These are phyloP conservation scores for Clavispora santaluciae DNA, from an alignment of 805 yeast species.

Conservation along the genomic window DNA sequence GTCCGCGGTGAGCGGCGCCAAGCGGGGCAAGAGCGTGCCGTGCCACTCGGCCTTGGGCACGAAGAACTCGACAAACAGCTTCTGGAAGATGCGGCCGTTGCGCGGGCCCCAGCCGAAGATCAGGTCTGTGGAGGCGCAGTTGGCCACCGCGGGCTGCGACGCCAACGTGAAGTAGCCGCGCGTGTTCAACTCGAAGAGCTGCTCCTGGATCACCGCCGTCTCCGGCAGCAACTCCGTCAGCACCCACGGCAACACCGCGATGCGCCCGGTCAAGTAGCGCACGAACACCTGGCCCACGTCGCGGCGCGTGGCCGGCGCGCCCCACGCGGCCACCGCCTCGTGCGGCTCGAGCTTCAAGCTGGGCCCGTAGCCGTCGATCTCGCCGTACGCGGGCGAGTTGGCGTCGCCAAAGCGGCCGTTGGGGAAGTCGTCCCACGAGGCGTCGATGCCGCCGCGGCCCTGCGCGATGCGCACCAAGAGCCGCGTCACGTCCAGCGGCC, in stretches of 20 bases:
- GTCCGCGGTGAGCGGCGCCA: conserved; percentile 33
- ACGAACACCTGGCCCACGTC: conserved; percentile 68
- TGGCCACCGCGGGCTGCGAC: conserved; percentile 93
- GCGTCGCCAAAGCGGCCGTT: conserved; percentile 96
- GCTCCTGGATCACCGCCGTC: conserved; percentile 89
- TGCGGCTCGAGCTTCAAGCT: conserved; percentile 60
- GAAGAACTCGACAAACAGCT: conserved; percentile 83
- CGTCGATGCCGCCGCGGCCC: conserved; percentile 81
- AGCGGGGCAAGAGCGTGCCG: conserved; percentile 43
- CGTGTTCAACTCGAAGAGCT: conserved; percentile 71
- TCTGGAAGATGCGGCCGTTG: conserved; percentile 85
- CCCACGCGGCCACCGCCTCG: conserved; percentile 75
- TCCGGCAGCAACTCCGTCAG: conserved; percentile 83
- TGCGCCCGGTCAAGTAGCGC: conserved; percentile 67
- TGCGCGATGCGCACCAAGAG: conserved; percentile 34
- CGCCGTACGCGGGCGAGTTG: conserved; percentile 95
- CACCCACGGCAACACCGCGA: conserved; percentile 86
- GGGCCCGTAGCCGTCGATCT: conserved; percentile 96
- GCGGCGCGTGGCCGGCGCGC: conserved; percentile 53
- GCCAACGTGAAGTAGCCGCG: conserved; percentile 81
- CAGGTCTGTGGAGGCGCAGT: conserved; percentile 70
- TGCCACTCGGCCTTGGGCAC: conserved; percentile 73
- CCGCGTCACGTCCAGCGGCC: conserved; percentile 16
- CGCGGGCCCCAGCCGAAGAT: conserved; percentile 98
- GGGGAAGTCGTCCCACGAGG: conserved; percentile 96